Percentiles rank a stretch among this genome's conserved stretches.
Conservation (phyloP, 371 early-diverging fungal species). For the Mucor sp. region DNA sequence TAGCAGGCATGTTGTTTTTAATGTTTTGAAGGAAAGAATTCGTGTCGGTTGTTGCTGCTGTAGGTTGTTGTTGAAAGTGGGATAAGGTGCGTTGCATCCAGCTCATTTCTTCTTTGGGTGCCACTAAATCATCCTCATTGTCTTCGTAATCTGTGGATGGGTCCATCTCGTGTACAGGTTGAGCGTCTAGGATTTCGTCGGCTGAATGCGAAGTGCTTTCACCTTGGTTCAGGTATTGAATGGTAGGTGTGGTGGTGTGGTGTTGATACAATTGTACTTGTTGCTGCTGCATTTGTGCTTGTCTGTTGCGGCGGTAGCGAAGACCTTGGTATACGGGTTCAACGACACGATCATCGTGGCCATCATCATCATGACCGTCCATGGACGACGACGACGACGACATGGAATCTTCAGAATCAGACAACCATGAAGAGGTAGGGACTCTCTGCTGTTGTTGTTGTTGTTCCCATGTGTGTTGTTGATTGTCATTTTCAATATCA, state of each 20-base stretch:
- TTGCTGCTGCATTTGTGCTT: neutral
- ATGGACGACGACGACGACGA: neutral
- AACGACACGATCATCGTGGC: neutral
- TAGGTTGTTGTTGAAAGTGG: slow-evolving; percentile 36
- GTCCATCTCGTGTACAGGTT: slow-evolving; percentile 11
- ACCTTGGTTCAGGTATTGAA: slow-evolving; percentile 31
- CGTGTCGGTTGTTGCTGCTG: slow-evolving; percentile 17
- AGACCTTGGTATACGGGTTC: slow-evolving; percentile 16
- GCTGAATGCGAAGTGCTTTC: slow-evolving; percentile 15
- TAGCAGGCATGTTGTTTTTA: slow-evolving; percentile 47
- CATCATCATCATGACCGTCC: too few relatives aligned
- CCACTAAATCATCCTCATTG: neutral
- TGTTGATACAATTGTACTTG: slow-evolving; percentile 6
- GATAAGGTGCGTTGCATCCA: slow-evolving; percentile 53
- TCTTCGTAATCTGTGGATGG: slow-evolving; percentile 15
- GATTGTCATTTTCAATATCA: slow-evolving; percentile 18
- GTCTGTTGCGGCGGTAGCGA: slow-evolving; percentile 23
- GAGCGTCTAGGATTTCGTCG: slow-evolving; percentile 29
- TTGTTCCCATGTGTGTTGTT: neutral
- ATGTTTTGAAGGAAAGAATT: slow-evolving; percentile 39
- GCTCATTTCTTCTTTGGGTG: slow-evolving; percentile 22
- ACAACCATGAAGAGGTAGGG: slow-evolving; percentile 24
- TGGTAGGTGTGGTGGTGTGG: slow-evolving; percentile 8
- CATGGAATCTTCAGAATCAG: slow-evolving; percentile 29
- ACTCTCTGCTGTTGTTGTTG: too few relatives aligned